Base-by-base conservation (phyloP, 306 rosid genomes). In the Cicer bijugum region DNA sequence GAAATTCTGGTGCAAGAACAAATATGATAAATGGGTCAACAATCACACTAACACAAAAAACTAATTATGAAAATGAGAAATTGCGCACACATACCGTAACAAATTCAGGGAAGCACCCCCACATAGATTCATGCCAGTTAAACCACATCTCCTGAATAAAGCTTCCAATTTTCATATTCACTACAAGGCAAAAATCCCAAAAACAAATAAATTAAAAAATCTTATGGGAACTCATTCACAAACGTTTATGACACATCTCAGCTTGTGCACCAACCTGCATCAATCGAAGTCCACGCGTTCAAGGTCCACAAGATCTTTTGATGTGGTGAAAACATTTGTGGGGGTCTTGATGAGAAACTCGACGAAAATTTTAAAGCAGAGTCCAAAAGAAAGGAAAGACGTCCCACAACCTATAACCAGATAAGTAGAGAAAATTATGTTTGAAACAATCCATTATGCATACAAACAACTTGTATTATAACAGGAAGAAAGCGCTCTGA, bases 61-160 rank as follows among this genome's bases (percentile, higher is more conserved):
- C 61, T 2, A 69, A 16, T 52, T 15, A 38, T 9, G n/a, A 53
- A 16, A 75, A 9, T 23, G 43, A 59, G 66, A 52, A 35, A 75
- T 69, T 57, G 58, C 28, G 64, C 20, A 46, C 0, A 37, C 59
- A 63, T 71, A 89, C 97, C 97, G 88, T 82, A 19, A 79, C 61
- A 80, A 78, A 80, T 12, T 70, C 76, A 72, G 94, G 88, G 44
- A 75, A 72, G 77, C 75, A 83, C 8, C 28, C 85, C 98, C 98
- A 94, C 75, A 94, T 67, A 15, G 92, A 89, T 74, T 91, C 89
- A 87, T 94, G 98, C 98, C 97, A 91, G 71, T 84, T 83, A 80
- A 91, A 89, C 98, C 98, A 94, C 90, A 91, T 83, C 80, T 94
- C 98, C 6, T 84, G 80, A 77, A 83, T 75, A 84, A 88, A 89